Base-by-base conservation (phyloP, 257 asterid genomes). In the Fraxinus americana region DNA sequence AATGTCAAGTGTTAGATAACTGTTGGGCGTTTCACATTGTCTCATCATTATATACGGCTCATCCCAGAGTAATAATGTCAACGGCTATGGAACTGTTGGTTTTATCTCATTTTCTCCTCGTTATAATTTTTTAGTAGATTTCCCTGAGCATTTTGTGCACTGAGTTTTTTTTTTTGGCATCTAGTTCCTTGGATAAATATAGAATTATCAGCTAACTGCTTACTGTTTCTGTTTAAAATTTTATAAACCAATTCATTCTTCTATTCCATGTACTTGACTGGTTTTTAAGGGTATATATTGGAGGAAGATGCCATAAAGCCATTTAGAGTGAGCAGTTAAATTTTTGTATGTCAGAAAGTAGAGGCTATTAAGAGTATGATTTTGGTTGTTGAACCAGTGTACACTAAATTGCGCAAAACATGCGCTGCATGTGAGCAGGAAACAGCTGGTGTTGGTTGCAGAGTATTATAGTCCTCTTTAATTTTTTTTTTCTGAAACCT, bases 131-230 rank as follows among this genome's bases (percentile, higher is more conserved):
- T 57, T n/a, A 57, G 7, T n/a, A 7, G 12, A 57, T 76, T 23
- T 41, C 67, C 21, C 29, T 30, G 66, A 25, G 76, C 34, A 66
- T 48, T 54, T 69, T 71, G 73, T n/a, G 80, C 71, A 45, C n/a
- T 43, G 14, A 45, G 67, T 77, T 12, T 41, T 77, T 35, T 30
- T 27, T 57, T 75, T 41, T 10, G 14, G 68, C 9, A 6, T 17
- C 57, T 45, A 30, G 36, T 67, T 67, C 41, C 39, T 77, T 39
- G 16, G 45, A 45, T 69, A 3, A 39, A 77, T 66, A 67, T 70
- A 39, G 25, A 71, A 9, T 38, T 52, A 16, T 48, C 63, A 23
- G 32, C 67, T 48, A 29, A 52, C 68, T 6, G 27, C 80, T 13
- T 25, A 17, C 25, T 38, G 32, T 21, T 6, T 17, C 66, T 59